A percentile compares a stretch with the other conserved stretches of the same genome.
These are phyloP conservation scores for Coprinellus aureogranulatus DNA, from an alignment of 768 basidiomycete species.

Conservation along the genomic window DNA sequence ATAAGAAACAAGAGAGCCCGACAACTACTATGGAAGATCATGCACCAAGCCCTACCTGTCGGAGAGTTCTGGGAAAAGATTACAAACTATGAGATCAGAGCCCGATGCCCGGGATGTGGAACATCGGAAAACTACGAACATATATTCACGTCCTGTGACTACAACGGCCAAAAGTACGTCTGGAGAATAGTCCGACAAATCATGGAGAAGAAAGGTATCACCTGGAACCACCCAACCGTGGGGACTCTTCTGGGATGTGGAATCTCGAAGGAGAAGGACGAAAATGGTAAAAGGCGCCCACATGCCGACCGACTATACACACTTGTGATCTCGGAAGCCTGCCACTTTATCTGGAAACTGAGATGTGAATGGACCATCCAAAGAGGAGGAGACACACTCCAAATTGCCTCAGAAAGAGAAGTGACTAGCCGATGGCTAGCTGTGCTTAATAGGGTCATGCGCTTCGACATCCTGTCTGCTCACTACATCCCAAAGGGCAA, in stretches of 20 bases:
- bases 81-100: not conserved
- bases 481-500: not conserved
- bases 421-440: not conserved
- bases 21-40: slow-evolving; percentile 1
- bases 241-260: not conserved
- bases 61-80: slow-evolving; percentile 1
- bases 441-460: not conserved
- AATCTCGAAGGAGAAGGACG: not conserved
- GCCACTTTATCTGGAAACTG: not conserved
- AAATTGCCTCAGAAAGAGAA: not conserved
- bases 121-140: not conserved
- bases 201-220: not conserved
- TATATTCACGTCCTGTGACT: not conserved
- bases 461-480: not conserved
- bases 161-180: not conserved
- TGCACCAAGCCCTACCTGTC: not conserved
- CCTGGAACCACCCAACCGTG: not conserved
- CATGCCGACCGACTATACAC: not conserved
- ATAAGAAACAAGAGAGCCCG: not conserved
- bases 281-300: not conserved
- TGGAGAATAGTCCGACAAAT: not conserved
- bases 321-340: not conserved
- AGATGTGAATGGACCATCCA: not conserved
- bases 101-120: not conserved
- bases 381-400: not conserved